Conservation (phyloP, 139 green algal species). For the Micractinium sp. region DNA sequence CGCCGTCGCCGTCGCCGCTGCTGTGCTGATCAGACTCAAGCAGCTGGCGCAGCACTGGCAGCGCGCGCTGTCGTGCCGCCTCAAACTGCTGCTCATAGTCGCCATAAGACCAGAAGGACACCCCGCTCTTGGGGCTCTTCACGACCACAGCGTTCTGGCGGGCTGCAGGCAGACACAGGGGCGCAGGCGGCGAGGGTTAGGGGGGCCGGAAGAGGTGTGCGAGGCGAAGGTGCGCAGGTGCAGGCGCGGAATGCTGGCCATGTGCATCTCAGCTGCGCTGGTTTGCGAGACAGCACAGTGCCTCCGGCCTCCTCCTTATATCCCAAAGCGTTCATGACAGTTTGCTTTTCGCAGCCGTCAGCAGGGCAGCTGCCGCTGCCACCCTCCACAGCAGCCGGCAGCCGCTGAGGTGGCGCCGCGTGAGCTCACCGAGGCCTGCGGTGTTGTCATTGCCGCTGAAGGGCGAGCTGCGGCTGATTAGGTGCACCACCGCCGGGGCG, state of each 20-base stretch:
- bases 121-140: constrained; percentile 70
- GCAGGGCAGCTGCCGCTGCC: background rate
- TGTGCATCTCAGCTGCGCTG: too few relatives aligned
- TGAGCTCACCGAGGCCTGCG: constrained; percentile 23
- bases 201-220: too few relatives aligned
- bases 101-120: constrained; percentile 78
- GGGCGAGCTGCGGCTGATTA: constrained; percentile 78
- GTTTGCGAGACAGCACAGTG: too few relatives aligned
- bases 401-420: background rate
- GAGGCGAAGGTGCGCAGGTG: too few relatives aligned
- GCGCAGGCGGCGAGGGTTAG: background rate
- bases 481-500: constrained; percentile 82
- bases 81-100: constrained; percentile 78
- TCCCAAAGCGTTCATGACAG: too few relatives aligned
- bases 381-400: background rate
- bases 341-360: background rate
- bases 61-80: constrained; percentile 51
- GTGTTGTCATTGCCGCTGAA: constrained; percentile 84
- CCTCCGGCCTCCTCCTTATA: too few relatives aligned
- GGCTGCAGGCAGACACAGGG: constrained; percentile 28
- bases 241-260: background rate
- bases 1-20: background rate
- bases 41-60: constrained; percentile 44
- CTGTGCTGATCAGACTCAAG: constrained; percentile 1
- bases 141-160: constrained; percentile 67